Evolutionary conservation across 2,329 filamentous ascomycete species (phyloP), one percentile per base, ranked within the genome.

Genomic region (Bipolaris cookei): DNA sequence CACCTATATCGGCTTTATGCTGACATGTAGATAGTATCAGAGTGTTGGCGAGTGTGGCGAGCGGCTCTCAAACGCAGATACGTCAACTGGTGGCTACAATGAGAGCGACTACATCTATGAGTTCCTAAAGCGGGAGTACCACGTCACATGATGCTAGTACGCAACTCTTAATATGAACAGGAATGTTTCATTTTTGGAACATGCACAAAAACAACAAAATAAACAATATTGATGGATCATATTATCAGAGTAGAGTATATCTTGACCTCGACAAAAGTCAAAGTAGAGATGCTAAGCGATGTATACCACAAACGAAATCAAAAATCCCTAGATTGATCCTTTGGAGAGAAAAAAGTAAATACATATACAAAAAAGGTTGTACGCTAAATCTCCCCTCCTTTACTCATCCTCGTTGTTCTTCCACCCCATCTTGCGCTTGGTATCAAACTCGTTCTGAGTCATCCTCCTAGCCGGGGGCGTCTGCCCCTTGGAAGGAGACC

Each of bases 51-150:
- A 65, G 4, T 71, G 67, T 44, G 46, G 56, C 14, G 44, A 60
- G 13, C 20, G 61, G 16, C 20, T 54, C 10, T 18, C 58, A 18
- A 48, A 54, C 3, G 41, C 34, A 4, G n/a, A 43, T 42, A n/a
- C 30, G 21, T 32, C 3, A 14, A 23, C 48, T 6, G 56, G 62
- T n/a, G 51, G 66, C 13, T 56, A 56, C 16, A n/a, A 38, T 11
- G 70, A 72, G 43, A 54, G 62, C 8, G 50, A 66, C 14, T 64
- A 67, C 41, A 57, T 61, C 6, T 42, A 56, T 2, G 54, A 62
- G 14, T 68, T 62, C 20, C 42, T 73, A 16, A 45, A 63, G 41
- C 63, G 67, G 20, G 62, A 70, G 42, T 69, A 73, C 47, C 68
- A 68, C 38, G 60, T 64, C 20, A 51, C 25, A 20, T 68, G 50